Percentiles rank a stretch among this genome's conserved stretches.
Conservation (phyloP, 352 stramenopile species). For the Pythium angustatum region DNA sequence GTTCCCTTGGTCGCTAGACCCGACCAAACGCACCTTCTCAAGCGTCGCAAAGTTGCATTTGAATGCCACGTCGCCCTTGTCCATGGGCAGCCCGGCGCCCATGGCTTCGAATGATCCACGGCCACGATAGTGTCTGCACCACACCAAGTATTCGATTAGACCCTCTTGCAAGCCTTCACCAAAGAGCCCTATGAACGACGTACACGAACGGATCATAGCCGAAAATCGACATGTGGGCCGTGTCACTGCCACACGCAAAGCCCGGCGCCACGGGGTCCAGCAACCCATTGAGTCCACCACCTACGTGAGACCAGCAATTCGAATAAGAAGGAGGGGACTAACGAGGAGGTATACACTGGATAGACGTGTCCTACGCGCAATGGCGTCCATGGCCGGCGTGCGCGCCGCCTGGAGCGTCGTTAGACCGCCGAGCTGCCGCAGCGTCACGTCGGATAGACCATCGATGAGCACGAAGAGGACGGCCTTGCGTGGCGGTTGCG, state of each 20-base stretch:
- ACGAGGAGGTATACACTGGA: not conserved
- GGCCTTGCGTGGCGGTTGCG: conserved; percentile 24
- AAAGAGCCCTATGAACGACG: not conserved
- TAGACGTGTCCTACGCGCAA: conserved; percentile 49
- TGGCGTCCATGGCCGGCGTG: conserved; percentile 84
- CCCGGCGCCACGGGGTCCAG: conserved; percentile 85
- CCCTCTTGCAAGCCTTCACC: not conserved
- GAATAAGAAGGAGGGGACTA: not conserved
- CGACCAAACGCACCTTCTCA: conserved; percentile 39
- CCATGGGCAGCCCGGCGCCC: conserved; percentile 81
- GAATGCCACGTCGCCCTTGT: conserved; percentile 85
- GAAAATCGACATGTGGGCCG: conserved; percentile 89
- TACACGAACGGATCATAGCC: conserved; percentile 85
- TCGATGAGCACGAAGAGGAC: conserved; percentile 90
- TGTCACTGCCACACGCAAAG: conserved; percentile 85
- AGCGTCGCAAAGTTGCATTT: conserved; percentile 90
- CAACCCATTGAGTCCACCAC: conserved; percentile 74
- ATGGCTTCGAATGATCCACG: conserved; percentile 88
- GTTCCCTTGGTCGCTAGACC: too few species aligned
- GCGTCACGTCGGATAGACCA: conserved; percentile 74
- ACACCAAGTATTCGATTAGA: not conserved
- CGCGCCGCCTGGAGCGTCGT: conserved; percentile 69
- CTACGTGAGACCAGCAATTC: conserved; percentile 30
- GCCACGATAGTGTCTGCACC: conserved; percentile 73
- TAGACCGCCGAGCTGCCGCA: conserved; percentile 48